Evolutionary conservation across 139 green algal genomes (phyloP), one percentile per base, ranked within the genome.

Genomic region (Tetradesmus obliquus): DNA sequence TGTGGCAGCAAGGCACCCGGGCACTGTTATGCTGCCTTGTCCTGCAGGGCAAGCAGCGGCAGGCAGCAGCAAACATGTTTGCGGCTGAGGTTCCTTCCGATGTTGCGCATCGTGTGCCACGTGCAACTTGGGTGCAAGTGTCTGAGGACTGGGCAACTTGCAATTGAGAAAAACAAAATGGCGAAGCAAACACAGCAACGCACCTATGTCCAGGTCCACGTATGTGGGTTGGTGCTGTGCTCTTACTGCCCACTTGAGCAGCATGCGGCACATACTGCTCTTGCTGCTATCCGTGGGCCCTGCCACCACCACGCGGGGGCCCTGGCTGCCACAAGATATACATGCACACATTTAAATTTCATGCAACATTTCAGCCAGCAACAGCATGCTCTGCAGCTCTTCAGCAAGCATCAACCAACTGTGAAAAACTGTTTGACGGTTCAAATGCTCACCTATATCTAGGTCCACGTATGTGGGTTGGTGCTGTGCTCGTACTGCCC

Each of bases 151-250:
- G 32, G 32, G 32, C 32, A 45, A 45, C 32, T 45, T 45, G 32
- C 32, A 45, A 45, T 45, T 45, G 32, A 45, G 32, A 45, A 45
- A 45, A 45, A 45, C 32, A 45, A 45, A 45, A 45, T 45, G 32
- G 32, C 32, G 32, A 45, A 45, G 32, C 32, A 45, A 45, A 45
- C 32, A 45, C 32, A 45, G 32, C 32, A 45, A 89, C 93, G 55
- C 79, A 94, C 97, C 98, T 32, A 99, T 97, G 94, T 99, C 98
- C 32, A 99, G 91, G 92, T 99, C 98, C 13, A 98, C 96, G 71
- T 97, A 95, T 0, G 94, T 96, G 19, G 98, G 97, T 1, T 95
- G 87, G 92, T 95, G 98, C 19, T 92, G 94, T 3, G 54, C 76
- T 2, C 98, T 93, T 72, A 98, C 96, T 5, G 96, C 98, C 91